Conservation (phyloP, 106 monocot species). For the Amphibolis antarctica region DNA sequence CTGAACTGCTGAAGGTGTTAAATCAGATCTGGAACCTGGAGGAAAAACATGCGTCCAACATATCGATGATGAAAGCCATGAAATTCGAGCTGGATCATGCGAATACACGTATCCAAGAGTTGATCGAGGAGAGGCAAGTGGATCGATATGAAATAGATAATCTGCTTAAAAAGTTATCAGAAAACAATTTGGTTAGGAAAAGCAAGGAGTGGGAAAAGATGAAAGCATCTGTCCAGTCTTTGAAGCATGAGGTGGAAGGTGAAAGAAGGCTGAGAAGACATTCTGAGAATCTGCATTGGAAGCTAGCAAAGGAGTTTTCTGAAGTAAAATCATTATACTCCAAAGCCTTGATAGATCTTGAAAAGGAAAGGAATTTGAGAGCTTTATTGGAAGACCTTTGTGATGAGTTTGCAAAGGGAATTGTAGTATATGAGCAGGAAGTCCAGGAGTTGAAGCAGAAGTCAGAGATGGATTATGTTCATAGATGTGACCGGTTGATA, state of each 20-base stretch:
- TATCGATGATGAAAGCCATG: slow-evolving; percentile 45
- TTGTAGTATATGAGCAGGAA: slow-evolving; percentile 67
- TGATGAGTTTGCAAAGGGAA: slow-evolving; percentile 81
- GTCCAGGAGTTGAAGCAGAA: slow-evolving; percentile 39
- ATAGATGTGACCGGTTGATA: slow-evolving; percentile 28
- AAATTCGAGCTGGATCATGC: slow-evolving; percentile 64
- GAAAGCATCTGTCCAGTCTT: slow-evolving; percentile 37
- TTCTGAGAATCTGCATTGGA: slow-evolving; percentile 63
- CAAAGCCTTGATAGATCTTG: slow-evolving; percentile 34
- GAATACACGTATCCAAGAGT: slow-evolving; percentile 30
- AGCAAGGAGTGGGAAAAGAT: slow-evolving; percentile 50
- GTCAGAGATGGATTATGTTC: slow-evolving; percentile 12
- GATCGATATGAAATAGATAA: slow-evolving; percentile 47
- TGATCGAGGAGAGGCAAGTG: slow-evolving; percentile 36
- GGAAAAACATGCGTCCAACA: slow-evolving; percentile 60
- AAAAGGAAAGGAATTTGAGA: slow-evolving; percentile 48
- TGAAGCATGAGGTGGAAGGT: slow-evolving; percentile 64
- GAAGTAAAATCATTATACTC: slow-evolving; percentile 41
- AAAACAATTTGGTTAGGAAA: slow-evolving; percentile 43
- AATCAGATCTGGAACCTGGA: slow-evolving; percentile 94
- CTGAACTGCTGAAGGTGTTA: slow-evolving; percentile 76
- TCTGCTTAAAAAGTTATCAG: slow-evolving; percentile 44
- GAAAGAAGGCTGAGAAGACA: slow-evolving; percentile 62
- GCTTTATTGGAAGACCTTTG: slow-evolving; percentile 61
- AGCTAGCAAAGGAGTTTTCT: slow-evolving; percentile 57